These are phyloP conservation scores for Gamarada debralockiae DNA, from an alignment of 495 filamentous ascomycete genomes.

Conservation along the genomic window DNA sequence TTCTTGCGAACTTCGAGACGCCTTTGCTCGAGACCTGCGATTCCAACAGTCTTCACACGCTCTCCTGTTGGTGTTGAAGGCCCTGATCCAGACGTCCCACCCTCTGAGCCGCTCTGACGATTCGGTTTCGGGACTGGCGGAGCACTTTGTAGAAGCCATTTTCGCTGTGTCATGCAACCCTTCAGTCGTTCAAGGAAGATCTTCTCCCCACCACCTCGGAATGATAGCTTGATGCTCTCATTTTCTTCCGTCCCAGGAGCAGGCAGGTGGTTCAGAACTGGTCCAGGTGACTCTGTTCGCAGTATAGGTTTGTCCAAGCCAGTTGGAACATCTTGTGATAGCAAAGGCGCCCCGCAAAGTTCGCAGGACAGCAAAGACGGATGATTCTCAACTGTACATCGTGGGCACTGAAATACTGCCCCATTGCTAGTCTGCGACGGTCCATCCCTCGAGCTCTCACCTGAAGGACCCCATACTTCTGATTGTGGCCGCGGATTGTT, in stretches of 20 bases:
- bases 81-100: constrained; percentile 13
- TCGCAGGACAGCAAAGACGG: constrained; percentile 83
- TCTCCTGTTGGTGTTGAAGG: constrained; percentile 26
- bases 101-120: constrained; percentile 21
- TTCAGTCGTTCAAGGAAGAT: constrained; percentile 88
- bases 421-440: constrained; percentile 2
- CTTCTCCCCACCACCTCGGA: constrained; percentile 83
- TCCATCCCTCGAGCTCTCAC: background rate
- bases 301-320: constrained; percentile 31
- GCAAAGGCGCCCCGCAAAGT: constrained; percentile 79
- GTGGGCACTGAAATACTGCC: constrained; percentile 65
- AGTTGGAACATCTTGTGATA: constrained; percentile 49
- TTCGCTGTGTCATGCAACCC: constrained; percentile 80
- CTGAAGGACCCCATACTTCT: constrained; percentile 6
- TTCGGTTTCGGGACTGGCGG: constrained; percentile 79
- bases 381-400: constrained; percentile 94
- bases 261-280: constrained; percentile 41
- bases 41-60: constrained; percentile 70
- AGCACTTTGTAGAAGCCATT: constrained; percentile 92
- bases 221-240: constrained; percentile 87
- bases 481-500: constrained; percentile 18
- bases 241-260: constrained; percentile 49
- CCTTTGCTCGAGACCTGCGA: constrained; percentile 85
- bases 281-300: constrained; percentile 76
- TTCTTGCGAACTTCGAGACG: constrained; percentile 79